These are phyloP conservation scores for Artemisia argyi DNA, from an alignment of 129 eudicot species.

Conservation along the genomic window DNA sequence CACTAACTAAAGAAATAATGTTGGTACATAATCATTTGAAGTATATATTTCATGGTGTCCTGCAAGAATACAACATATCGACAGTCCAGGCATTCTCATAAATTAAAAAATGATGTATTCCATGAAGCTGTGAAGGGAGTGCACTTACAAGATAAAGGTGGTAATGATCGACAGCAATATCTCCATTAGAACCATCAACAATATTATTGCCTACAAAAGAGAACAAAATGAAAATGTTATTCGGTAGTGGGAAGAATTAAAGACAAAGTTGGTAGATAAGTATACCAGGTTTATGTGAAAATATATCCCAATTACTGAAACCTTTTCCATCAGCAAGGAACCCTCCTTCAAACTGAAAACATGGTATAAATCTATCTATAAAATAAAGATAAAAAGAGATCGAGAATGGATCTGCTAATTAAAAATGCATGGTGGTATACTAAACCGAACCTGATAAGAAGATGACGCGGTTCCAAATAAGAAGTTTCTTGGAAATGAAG, in stretches of 20 bases:
- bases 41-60: neutral
- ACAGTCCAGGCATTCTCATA: too few species aligned
- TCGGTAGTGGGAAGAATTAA: neutral
- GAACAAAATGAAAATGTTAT: neutral
- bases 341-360: constrained; percentile 79
- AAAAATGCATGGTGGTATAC: constrained; percentile 19
- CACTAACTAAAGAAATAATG: neutral
- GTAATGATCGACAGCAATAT: constrained; percentile 70
- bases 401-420: constrained; percentile 33
- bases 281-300: constrained; percentile 63
- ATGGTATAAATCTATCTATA: neutral
- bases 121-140: neutral
- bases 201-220: constrained; percentile 48
- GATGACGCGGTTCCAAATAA: constrained; percentile 87
- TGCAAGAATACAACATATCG: constrained; percentile 11
- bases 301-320: constrained; percentile 78
- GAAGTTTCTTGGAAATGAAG: constrained; percentile 55
- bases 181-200: constrained; percentile 73
- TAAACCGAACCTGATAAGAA: constrained; percentile 64
- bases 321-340: constrained; percentile 76
- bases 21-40: constrained; percentile 11
- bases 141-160: constrained; percentile 57
- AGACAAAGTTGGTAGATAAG: neutral
- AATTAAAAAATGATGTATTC: too few species aligned
- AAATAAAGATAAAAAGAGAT: neutral